A percentile compares a stretch with the other conserved stretches of the same genome.
Conservation (phyloP, 495 filamentous ascomycete species). For the Penicillium fimorum region DNA sequence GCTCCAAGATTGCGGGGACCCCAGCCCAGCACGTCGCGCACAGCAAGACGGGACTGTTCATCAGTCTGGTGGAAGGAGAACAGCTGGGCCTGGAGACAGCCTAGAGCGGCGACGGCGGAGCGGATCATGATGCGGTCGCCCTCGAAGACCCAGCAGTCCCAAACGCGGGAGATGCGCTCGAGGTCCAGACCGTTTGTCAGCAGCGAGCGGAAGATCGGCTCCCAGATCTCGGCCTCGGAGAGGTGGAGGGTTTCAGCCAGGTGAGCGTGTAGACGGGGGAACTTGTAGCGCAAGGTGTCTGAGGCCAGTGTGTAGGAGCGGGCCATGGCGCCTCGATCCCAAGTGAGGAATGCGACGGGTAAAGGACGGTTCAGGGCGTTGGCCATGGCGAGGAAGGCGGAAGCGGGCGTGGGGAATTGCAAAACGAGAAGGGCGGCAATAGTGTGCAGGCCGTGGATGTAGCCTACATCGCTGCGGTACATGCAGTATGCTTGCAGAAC, state of each 20-base stretch:
- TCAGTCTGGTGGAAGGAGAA: constrained; percentile 55
- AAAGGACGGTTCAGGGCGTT: constrained; percentile 88
- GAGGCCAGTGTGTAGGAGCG: constrained; percentile 72
- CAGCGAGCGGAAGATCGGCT: constrained; percentile 58
- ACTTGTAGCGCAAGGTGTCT: constrained; percentile 69
- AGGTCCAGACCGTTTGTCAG: constrained; percentile 60
- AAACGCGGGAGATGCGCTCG: constrained; percentile 75
- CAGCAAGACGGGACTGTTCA: constrained; percentile 34
- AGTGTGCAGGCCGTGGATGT: constrained; percentile 80
- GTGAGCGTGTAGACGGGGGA: constrained; percentile 66
- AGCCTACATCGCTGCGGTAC: constrained; percentile 94
- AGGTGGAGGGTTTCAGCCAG: constrained; percentile 53
- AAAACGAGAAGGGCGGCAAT: constrained; percentile 86
- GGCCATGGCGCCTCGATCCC: constrained; percentile 67
- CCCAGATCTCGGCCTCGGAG: constrained; percentile 50
- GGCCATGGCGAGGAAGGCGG: constrained; percentile 79
- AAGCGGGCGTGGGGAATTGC: constrained; percentile 67
- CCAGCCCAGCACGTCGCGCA: constrained; percentile 54
- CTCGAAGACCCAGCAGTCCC: constrained; percentile 95
- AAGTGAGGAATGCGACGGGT: constrained; percentile 81
- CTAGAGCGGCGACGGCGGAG: constrained; percentile 70
- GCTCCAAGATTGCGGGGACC: constrained; percentile 38
- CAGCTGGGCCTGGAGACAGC: constrained; percentile 59
- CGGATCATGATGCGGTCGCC: constrained; percentile 80
- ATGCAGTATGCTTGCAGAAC: constrained; percentile 85